Percentiles rank a stretch among this genome's conserved stretches.
Conservation (phyloP, 176 grass and related monocot species). For the Thinopyrum elongatum region DNA sequence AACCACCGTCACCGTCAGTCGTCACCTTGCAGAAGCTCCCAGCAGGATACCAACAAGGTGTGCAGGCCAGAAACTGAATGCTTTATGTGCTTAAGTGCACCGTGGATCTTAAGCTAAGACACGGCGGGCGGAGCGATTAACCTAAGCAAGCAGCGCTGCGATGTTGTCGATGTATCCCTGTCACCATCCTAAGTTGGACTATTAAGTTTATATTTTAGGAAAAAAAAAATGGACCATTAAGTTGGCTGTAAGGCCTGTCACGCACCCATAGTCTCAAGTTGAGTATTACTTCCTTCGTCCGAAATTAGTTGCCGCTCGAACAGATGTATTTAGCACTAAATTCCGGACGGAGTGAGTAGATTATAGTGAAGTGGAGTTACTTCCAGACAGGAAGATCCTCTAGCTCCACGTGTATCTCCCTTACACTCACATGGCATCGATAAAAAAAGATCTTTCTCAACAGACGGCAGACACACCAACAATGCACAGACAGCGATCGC, state of each 20-base stretch:
- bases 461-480: neutral
- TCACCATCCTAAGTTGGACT: neutral
- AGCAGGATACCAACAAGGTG: neutral
- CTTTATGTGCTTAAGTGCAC: neutral
- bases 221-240: neutral
- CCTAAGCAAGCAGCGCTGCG: neutral
- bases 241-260: neutral
- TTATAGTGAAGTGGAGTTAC: neutral
- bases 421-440: neutral
- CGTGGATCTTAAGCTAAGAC: neutral
- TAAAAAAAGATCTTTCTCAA: neutral
- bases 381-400: neutral
- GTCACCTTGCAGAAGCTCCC: neutral
- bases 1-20: neutral
- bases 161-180: neutral
- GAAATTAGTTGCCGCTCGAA: too few relatives aligned
- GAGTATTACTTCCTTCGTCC: too few relatives aligned
- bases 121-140: neutral
- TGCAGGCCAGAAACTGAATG: slow-evolving; percentile 10
- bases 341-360: neutral
- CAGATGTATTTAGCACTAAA: too few relatives aligned
- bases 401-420: neutral
- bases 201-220: neutral
- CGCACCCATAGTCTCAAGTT: too few relatives aligned
- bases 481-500: neutral